Evolutionary conservation across 1,139 yeast species (phyloP).

Genomic region (Citeromyces siamensis): DNA sequence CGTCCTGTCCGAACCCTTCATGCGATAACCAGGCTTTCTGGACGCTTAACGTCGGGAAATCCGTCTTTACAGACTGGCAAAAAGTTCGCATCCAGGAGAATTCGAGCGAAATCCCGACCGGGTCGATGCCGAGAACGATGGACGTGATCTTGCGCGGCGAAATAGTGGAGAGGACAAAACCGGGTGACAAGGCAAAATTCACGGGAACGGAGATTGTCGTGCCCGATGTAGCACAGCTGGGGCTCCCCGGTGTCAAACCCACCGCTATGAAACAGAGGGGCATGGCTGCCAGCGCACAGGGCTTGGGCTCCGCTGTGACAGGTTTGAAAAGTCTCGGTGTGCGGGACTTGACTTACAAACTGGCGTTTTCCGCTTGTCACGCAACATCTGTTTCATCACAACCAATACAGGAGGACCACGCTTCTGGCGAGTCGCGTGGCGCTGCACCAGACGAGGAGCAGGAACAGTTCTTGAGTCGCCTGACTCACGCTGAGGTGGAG

Average conservation of each 20-base stretch:
- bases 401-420: slow-evolving; percentile 32
- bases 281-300: slow-evolving; percentile 48
- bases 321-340: slow-evolving; percentile 87
- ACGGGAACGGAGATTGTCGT: slow-evolving; percentile 94
- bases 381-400: slow-evolving; percentile 40
- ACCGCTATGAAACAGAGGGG: slow-evolving; percentile 57
- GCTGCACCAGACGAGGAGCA: slow-evolving; percentile 45
- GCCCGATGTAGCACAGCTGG: slow-evolving; percentile 91
- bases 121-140: slow-evolving; percentile 96
- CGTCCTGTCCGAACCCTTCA: slow-evolving; percentile 75
- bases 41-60: slow-evolving; percentile 74
- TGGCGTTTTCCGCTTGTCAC: slow-evolving; percentile 89
- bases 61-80: slow-evolving; percentile 95
- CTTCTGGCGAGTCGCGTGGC: slow-evolving; percentile 11
- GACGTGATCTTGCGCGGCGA: slow-evolving; percentile 93
- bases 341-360: slow-evolving; percentile 82
- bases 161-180: slow-evolving; percentile 91
- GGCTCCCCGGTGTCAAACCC: slow-evolving; percentile 95
- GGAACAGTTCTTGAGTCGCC: slow-evolving; percentile 65
- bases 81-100: slow-evolving; percentile 93
- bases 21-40: slow-evolving; percentile 84
- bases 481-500: slow-evolving; percentile 73
- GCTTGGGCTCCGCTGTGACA: slow-evolving; percentile 71
- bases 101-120: slow-evolving; percentile 92
- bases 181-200: slow-evolving; percentile 93